Evolutionary conservation across 768 basidiomycete genomes (phyloP).

Genomic region (Leccinum aurantiacum): DNA sequence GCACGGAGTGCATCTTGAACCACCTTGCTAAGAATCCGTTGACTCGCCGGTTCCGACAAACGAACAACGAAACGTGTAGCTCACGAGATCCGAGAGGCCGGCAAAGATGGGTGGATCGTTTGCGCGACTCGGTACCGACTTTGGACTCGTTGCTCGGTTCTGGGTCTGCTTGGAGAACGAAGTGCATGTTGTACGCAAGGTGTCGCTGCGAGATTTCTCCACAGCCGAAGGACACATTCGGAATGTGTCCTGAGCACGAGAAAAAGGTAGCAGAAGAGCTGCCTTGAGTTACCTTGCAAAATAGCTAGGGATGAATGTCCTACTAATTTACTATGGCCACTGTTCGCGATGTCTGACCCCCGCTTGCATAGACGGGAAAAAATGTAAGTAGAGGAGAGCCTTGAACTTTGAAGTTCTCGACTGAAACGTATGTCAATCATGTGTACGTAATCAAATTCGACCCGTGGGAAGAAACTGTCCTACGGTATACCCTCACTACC

Average conservation of each 20-base stretch:
- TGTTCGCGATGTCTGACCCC: too few species aligned
- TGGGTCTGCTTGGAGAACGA: conserved; percentile 6
- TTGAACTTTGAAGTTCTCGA: too few species aligned
- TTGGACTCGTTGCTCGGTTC: conserved; percentile 6
- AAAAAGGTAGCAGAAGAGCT: conserved; percentile 7
- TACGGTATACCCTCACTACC: too few species aligned
- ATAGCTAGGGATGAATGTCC: too few species aligned
- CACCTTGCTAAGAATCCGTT: conserved; percentile 89
- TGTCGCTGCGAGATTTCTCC: conserved; percentile 17
- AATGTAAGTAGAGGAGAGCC: too few species aligned
- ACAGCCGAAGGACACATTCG: background rate
- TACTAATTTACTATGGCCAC: too few species aligned
- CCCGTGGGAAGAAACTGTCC: too few species aligned
- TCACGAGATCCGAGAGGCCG: conserved; percentile 88
- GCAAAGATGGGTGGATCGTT: conserved; percentile 66
- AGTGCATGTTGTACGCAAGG: conserved; percentile 8
- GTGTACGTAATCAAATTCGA: too few species aligned
- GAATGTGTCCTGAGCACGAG: conserved; percentile 1
- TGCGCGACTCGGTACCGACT: background rate
- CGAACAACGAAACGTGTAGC: conserved; percentile 27
- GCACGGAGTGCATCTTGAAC: conserved; percentile 85
- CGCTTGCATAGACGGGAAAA: too few species aligned
- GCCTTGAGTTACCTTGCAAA: background rate
- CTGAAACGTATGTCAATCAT: too few species aligned
- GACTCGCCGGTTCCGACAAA: conserved; percentile 30